Evolutionary conservation across 139 green algal genomes (phyloP).

Genomic region (Monoraphidium neglectum): DNA sequence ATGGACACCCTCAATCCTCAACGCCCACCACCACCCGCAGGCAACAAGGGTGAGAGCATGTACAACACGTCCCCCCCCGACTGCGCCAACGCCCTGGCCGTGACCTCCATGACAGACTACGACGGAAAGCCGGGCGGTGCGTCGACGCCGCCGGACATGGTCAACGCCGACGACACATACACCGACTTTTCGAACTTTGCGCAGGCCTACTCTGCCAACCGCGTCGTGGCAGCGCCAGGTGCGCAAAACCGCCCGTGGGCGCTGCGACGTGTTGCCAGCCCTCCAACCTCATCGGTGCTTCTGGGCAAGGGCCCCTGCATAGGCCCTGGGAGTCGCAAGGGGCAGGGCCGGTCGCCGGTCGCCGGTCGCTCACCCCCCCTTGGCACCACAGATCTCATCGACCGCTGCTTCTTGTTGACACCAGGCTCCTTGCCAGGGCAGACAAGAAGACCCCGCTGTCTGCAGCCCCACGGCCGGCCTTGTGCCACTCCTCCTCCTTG

Average conservation of each 20-base stretch:
- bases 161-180: slow-evolving; percentile 24
- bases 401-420: neutral
- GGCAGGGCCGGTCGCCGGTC: neutral
- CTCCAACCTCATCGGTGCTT: too few relatives aligned
- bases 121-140: slow-evolving; percentile 14
- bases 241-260: neutral
- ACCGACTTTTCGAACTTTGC: slow-evolving; percentile 32
- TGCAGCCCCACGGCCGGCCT: neutral
- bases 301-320: neutral
- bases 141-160: slow-evolving; percentile 9
- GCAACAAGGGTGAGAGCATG: slow-evolving; percentile 26
- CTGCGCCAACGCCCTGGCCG: slow-evolving; percentile 17
- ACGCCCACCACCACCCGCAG: neutral
- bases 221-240: slow-evolving; percentile 24
- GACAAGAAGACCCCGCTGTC: too few relatives aligned
- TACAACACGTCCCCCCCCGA: slow-evolving; percentile 17
- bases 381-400: neutral
- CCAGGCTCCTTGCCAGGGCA: too few relatives aligned
- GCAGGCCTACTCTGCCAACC: neutral
- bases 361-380: neutral
- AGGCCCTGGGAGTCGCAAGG: neutral
- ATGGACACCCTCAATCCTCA: too few relatives aligned
- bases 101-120: slow-evolving; percentile 30
- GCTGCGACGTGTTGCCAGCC: too few relatives aligned
- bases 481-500: neutral